These are phyloP conservation scores for Orbilia quercus DNA, from an alignment of 2,329 filamentous ascomycete species.

Conservation along the genomic window DNA sequence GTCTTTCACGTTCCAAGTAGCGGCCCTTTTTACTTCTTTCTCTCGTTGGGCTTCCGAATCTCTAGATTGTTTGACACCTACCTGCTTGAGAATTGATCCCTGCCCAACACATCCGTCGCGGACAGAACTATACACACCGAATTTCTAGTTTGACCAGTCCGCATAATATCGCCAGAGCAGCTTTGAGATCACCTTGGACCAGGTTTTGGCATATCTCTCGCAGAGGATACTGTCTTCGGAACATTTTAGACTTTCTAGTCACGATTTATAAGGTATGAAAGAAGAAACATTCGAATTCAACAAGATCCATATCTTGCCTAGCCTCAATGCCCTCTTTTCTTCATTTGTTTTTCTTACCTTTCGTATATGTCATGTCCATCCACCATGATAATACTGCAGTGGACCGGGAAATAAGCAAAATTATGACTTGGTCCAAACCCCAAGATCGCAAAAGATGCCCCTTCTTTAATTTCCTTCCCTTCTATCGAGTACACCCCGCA, in stretches of 20 bases:
- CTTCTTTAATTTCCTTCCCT: constrained; percentile 53
- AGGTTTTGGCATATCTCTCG: constrained; percentile 50
- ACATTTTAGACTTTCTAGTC: constrained; percentile 52
- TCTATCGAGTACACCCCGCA: constrained; percentile 9
- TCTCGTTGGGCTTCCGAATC: background rate
- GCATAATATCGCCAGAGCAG: constrained; percentile 44
- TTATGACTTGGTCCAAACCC: constrained; percentile 15
- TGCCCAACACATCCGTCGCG: constrained; percentile 46
- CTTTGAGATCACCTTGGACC: constrained; percentile 43
- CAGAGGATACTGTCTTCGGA: constrained; percentile 54
- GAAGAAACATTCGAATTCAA: constrained; percentile 37
- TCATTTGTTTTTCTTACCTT: constrained; percentile 1
- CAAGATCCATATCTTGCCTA: constrained; percentile 38
- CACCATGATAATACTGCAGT: constrained; percentile 6
- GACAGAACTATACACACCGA: constrained; percentile 20
- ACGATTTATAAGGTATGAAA: constrained; percentile 34
- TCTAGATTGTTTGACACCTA: constrained; percentile 38
- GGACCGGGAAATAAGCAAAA: constrained; percentile 43
- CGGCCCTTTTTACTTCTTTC: constrained; percentile 46
- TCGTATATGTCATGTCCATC: constrained; percentile 22
- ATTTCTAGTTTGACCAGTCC: constrained; percentile 4
- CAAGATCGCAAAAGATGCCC: constrained; percentile 22
- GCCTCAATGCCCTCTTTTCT: constrained; percentile 21
- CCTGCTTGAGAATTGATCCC: constrained; percentile 33
- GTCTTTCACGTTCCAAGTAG: constrained; percentile 52